These are phyloP conservation scores for Liquidambar formosana DNA, from an alignment of 164 flowering plant species.

Conservation along the genomic window DNA sequence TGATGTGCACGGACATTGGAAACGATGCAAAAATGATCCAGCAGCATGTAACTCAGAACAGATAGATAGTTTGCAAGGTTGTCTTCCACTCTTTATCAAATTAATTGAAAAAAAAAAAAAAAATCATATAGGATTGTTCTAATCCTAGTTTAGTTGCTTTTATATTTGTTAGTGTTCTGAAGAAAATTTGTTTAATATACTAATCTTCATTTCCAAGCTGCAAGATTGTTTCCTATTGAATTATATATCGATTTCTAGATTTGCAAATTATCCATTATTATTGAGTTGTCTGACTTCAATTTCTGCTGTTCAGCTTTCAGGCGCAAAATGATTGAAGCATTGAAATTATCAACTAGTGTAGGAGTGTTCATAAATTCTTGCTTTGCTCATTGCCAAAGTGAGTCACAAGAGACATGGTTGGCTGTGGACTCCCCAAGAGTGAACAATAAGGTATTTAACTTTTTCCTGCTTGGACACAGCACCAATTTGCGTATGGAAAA, in stretches of 20 bases:
- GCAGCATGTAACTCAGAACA: slow-evolving; percentile 52
- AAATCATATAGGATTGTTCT: too few species aligned
- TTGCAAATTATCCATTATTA: background rate
- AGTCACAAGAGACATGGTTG: slow-evolving; percentile 85
- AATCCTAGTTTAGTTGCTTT: too few species aligned
- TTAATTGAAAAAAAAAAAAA: too few species aligned
- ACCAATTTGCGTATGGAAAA: too few species aligned
- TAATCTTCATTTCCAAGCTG: too few species aligned
- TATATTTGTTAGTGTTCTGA: too few species aligned
- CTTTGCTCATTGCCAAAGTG: slow-evolving; percentile 95
- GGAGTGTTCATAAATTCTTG: slow-evolving; percentile 91
- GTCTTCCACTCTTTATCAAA: background rate
- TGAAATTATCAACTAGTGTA: slow-evolving; percentile 46
- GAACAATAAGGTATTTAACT: slow-evolving; percentile 58
- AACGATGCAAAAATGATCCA: slow-evolving; percentile 58
- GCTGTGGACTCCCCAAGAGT: slow-evolving; percentile 74
- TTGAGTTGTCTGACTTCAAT: background rate
- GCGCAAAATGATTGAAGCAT: slow-evolving; percentile 62
- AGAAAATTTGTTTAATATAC: too few species aligned
- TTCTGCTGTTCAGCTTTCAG: slow-evolving; percentile 55
- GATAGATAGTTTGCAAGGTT: slow-evolving; percentile 71
- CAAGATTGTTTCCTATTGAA: too few species aligned
- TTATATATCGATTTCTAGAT: too few species aligned
- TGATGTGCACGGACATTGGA: slow-evolving; percentile 71
- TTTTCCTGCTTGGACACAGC: background rate